Base-by-base conservation (phyloP, 805 yeast genomes). In the Yarrowia sp. region DNA sequence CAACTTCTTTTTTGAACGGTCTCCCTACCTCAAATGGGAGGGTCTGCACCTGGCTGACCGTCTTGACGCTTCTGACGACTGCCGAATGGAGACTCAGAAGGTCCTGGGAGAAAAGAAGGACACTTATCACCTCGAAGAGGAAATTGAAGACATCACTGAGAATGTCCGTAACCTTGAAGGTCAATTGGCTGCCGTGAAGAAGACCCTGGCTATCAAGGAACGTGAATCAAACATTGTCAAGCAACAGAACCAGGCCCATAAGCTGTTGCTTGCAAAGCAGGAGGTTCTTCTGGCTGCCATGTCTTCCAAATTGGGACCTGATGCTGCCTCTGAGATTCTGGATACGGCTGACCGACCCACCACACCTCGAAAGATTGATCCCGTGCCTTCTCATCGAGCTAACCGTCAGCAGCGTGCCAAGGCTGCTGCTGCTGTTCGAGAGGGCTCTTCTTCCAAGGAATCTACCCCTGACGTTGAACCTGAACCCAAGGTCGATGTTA, bases 331-430 rank as follows among this genome's bases (percentile, higher is more conserved):
- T 10, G 55, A 50, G 39, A 50, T 50, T 8, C 40, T 50, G 13
- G 56, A 52, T 1, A 52, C 19, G 56, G 56, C 56, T 19, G 56
- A 52, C 13, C 15, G 30, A 9, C 2, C 56, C 24, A 5, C 56
- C 4, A 20, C 56, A 2, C 20, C 56, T 17, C 24, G 42, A 36
- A 52, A 34, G 33, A 14, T 36, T 13, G 56, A 52, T 17, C 20
- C 56, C 7, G 50, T 46, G 24, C 30, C 56, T 2, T 34, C 56
- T 2, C 56, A 52, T 19, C 30, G 56, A 52, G 15, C 56, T 17
- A 42, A 42, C 8, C 56, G 56, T 17, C 56, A 52, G 7, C 56
- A 52, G 17, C 56, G 56, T 36, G 56, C 56, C 8, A 52, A 52
- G 30, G 56, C 56, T 17, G 42, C 42, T 3, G 56, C 42, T 17